Evolutionary conservation across 208 protist genomes (phyloP), one percentile per base, ranked within the genome.

Genomic region (Crithidia bombi): DNA sequence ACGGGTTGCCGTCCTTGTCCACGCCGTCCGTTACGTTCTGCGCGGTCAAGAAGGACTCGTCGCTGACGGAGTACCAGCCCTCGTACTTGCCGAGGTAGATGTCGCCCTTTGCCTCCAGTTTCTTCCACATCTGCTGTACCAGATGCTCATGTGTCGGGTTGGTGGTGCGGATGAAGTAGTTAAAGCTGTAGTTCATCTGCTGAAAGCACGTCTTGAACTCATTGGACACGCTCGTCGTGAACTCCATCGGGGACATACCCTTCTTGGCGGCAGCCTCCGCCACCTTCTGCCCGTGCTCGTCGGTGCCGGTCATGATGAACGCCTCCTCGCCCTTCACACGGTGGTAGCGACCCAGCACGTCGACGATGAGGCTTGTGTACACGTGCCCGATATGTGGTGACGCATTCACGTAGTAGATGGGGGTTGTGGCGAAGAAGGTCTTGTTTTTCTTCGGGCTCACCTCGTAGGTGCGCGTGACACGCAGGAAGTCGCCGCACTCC

Each of bases 281-380:
- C 19, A 99, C 88, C 86, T 99, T 99, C 56, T 95, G 89, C 17
- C 99, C 99, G 81, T 99, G 99, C 82, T 99, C 99, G 78, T 99
- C 99, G 1, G 97, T 99, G 39, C 98, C 98, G 9, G 98, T 99
- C 69, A 95, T 83, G 32, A 98, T 96, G 56, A 97, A 94, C 15
- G 97, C 91, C 21, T 87, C 47, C 66, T 93, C 82, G 7, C 96
- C 96, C 33, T 92, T 87, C 26, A 95, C 73, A 19, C 81, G 85
- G 73, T 97, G 89, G 71, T 96, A 98, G 44, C 94, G 86, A 15
- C 85, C 90, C 69, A 96, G 85, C 10, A 92, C 85, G 78, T 98
- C 94, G 47, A 82, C 90, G 67, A 98, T 91, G 44, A 98, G 85
- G 23, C 88, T 94, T 28, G 72, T 87, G 78, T 97, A 98, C 41